phyloP scores from a whole-genome alignment of 306 rosid species.

The Castanospermum australe region DNA sequence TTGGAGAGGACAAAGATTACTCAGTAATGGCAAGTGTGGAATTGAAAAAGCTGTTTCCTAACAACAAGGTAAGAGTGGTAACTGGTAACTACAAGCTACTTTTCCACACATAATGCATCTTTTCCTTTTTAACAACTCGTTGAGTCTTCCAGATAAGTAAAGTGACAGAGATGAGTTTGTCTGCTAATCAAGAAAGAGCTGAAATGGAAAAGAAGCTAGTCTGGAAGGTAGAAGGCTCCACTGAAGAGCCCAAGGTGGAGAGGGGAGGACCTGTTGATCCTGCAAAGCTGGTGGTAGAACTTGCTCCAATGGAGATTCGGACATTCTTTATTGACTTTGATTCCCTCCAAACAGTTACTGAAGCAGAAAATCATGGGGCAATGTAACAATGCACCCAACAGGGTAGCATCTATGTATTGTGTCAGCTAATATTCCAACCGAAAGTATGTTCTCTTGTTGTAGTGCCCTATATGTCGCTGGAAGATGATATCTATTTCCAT shows the following conservation, averaged over 20 bases:
- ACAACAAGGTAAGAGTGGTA: constrained; percentile 57
- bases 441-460: not conserved
- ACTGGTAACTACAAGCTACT: not conserved
- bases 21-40: constrained; percentile 66
- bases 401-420: not conserved
- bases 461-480: not conserved
- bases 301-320: constrained; percentile 85
- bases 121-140: constrained; percentile 1
- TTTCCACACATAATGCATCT: not conserved
- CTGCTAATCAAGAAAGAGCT: constrained; percentile 82
- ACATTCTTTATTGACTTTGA: constrained; percentile 49
- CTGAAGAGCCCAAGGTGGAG: constrained; percentile 50
- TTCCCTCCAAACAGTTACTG: constrained; percentile 33
- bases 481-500: not conserved
- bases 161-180: constrained; percentile 75
- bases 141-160: constrained; percentile 53
- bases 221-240: constrained; percentile 71
- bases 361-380: constrained; percentile 23
- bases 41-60: constrained; percentile 69
- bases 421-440: not conserved
- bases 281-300: constrained; percentile 63
- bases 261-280: constrained; percentile 80
- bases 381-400: constrained; percentile 14
- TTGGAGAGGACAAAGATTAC: constrained; percentile 79
- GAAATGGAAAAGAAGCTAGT: constrained; percentile 71